Evolutionary conservation across 768 basidiomycete genomes (phyloP).

Genomic region (Cystofilobasidium capitatum): DNA sequence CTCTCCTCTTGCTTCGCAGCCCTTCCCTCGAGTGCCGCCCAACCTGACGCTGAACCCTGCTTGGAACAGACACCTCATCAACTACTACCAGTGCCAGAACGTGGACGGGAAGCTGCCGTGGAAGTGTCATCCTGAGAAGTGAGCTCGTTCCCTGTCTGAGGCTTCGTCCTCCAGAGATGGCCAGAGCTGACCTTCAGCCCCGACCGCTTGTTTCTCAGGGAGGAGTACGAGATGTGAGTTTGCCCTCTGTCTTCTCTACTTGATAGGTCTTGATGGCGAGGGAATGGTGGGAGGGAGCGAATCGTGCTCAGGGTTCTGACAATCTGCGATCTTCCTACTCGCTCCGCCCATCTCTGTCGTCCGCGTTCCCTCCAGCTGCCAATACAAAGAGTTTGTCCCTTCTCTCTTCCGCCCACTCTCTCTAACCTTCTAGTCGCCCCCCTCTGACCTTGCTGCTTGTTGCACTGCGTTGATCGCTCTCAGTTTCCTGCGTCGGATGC

Average conservation of each 20-base stretch:
- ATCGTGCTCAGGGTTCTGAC: too few species aligned
- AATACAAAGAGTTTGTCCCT: conserved; percentile 7
- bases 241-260: not conserved
- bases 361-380: not conserved
- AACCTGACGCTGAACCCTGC: not conserved
- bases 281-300: not conserved
- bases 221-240: conserved; percentile 13
- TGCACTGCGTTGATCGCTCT: too few species aligned
- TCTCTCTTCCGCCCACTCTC: not conserved
- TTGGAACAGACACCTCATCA: not conserved
- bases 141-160: not conserved
- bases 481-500: conserved; percentile 10
- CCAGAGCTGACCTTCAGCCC: not conserved
- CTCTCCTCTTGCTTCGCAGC: not conserved
- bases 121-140: conserved; percentile 16
- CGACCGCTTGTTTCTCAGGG: not conserved
- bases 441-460: not conserved
- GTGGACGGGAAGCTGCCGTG: not conserved
- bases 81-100: not conserved
- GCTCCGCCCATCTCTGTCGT: not conserved
- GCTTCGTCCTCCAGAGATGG: not conserved
- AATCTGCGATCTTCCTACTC: not conserved
- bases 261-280: not conserved
- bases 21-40: not conserved
- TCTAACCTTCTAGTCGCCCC: not conserved